These are phyloP conservation scores for Neoboletus brunneissimus DNA, from an alignment of 768 basidiomycete species.

Conservation along the genomic window DNA sequence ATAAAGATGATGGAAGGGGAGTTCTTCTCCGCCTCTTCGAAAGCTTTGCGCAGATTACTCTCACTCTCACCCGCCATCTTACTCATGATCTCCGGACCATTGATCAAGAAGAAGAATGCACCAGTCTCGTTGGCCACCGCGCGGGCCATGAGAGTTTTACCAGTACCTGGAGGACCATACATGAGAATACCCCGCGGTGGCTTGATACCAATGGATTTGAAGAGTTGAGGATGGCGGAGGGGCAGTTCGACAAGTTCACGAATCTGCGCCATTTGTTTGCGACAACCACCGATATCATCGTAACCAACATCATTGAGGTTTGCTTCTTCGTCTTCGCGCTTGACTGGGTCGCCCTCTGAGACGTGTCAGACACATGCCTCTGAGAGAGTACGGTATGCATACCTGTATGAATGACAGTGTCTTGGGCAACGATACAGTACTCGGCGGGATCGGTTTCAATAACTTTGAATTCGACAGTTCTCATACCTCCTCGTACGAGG, in stretches of 20 bases:
- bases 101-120: conserved; percentile 99
- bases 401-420: conserved; percentile 96
- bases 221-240: conserved; percentile 96
- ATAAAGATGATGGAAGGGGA: conserved; percentile 99
- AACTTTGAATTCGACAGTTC: conserved; percentile 99
- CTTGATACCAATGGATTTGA: conserved; percentile 99
- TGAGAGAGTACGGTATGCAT: neutral
- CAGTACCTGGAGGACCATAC: conserved; percentile 98
- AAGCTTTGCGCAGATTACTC: conserved; percentile 95
- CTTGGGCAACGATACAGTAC: conserved; percentile 98
- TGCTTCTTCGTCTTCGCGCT: conserved; percentile 97
- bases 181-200: conserved; percentile 98
- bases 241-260: conserved; percentile 98
- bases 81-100: conserved; percentile 99
- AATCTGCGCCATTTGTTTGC: conserved; percentile 99
- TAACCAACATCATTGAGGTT: conserved; percentile 97
- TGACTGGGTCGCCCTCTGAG: conserved; percentile 95
- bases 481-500: conserved; percentile 97
- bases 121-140: conserved; percentile 99
- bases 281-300: conserved; percentile 98
- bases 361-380: conserved; percentile 3
- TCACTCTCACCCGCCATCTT: conserved; percentile 99
- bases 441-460: conserved; percentile 98
- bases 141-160: conserved; percentile 99
- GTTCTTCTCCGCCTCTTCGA: conserved; percentile 99